Percentiles rank a stretch among this genome's conserved stretches.
phyloP scores from a whole-genome alignment of 371 early-diverging fungal species.

The Mortierella polycephala region DNA sequence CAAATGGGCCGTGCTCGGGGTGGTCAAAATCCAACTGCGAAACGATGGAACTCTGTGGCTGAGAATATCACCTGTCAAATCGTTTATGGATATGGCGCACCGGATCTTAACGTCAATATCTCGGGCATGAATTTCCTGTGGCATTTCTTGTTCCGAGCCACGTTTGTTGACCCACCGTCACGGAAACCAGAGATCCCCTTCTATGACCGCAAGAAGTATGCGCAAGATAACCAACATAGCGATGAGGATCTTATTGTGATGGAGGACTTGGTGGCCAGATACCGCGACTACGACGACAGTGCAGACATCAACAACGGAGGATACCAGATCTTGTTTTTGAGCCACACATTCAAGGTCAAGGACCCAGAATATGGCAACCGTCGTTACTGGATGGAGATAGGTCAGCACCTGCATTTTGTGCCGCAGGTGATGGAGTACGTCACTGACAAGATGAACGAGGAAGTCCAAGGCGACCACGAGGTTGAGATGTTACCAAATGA shows the following conservation, averaged over 20 bases:
- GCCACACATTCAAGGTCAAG: slow-evolving; percentile 26
- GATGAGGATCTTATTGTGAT: slow-evolving; percentile 6
- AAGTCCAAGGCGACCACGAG: slow-evolving; percentile 1
- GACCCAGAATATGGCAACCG: not conserved
- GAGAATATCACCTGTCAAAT: slow-evolving; percentile 37
- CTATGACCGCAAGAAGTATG: not conserved
- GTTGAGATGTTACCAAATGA: slow-evolving; percentile 8
- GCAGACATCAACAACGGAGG: not conserved
- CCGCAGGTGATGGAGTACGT: slow-evolving; percentile 31
- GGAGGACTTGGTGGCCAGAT: slow-evolving; percentile 30
- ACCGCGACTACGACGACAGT: slow-evolving; percentile 8
- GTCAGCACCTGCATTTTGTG: slow-evolving; percentile 27
- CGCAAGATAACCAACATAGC: not conserved
- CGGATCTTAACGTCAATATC: slow-evolving; percentile 7
- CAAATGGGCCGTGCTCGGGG: not conserved
- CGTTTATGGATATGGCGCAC: slow-evolving; percentile 15
- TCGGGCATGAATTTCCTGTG: slow-evolving; percentile 13
- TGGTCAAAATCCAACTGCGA: not conserved
- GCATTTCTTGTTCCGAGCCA: slow-evolving; percentile 26
- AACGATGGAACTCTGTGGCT: slow-evolving; percentile 15
- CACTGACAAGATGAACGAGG: slow-evolving; percentile 16
- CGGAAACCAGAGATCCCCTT: not conserved
- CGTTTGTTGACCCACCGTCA: slow-evolving; percentile 6
- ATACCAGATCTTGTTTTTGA: slow-evolving; percentile 14
- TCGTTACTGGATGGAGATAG: slow-evolving; percentile 17